Evolutionary conservation across 139 green algal genomes (phyloP), one percentile per base, ranked within the genome.

Genomic region (Picocystis salinarum): DNA sequence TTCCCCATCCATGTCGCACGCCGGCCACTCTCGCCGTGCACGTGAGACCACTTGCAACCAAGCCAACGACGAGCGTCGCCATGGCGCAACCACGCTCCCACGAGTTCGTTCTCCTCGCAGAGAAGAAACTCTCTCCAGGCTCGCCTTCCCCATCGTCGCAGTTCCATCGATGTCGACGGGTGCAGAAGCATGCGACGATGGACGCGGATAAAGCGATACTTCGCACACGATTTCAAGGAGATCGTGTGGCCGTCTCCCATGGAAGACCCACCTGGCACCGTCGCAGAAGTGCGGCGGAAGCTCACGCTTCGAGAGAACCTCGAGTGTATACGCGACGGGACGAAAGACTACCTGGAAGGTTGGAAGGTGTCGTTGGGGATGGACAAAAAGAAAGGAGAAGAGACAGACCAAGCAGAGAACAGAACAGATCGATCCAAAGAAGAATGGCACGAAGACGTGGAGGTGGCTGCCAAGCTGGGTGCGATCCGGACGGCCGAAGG

Each of bases 401-500:
- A 23, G 18, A 7, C 11, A 22, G 41, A 23, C 41, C 6, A 11
- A 7, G 41, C 11, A 48, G 41, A 20, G 12, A 15, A 9, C 9
- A 26, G 41, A 7, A 26, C 9, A 15, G 41, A 36, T 24, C 9
- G 41, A 24, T 24, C 10, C 25, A 7, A 48, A 7, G 41, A 33
- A 7, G 9, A 45, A 6, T 24, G 41, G 20, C 17, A 26, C 11
- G 41, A 44, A 24, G n/a, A 39, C 10, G 22, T 11, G 9, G 9
- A 6, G 41, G 19, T 29, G 41, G n/a, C 7, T 11, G 7, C 6
- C 9, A 12, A 20, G n/a, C 6, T 29, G 11, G 10, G 10, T 48
- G 52, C 51, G 18, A 44, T 29, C 11, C 33, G 44, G 23, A 58
- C 62, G n/a, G 33, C 23, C 2, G n/a, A 58, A 18, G 46, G 30